These are phyloP conservation scores for Populus simonii DNA, from an alignment of 345 rosid species.

Conservation along the genomic window DNA sequence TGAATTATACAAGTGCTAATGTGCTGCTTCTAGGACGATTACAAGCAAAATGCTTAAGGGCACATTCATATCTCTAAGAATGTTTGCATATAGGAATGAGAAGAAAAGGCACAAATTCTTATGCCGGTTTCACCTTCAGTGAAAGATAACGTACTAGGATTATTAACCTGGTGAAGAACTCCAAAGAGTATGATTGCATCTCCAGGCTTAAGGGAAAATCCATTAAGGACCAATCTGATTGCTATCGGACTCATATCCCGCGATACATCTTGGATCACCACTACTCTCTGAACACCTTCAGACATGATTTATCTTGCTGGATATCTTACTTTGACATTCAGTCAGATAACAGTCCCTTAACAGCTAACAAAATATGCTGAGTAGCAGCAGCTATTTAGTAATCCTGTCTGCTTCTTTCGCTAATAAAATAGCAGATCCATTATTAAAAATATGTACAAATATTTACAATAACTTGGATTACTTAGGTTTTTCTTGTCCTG, in stretches of 20 bases:
- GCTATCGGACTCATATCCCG: slow-evolving; percentile 36
- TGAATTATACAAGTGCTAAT: not conserved
- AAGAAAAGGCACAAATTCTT: slow-evolving; percentile 20
- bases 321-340: not conserved
- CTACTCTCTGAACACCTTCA: slow-evolving; percentile 30
- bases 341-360: no score
- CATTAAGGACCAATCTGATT: slow-evolving; percentile 22
- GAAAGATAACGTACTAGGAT: slow-evolving; percentile 58
- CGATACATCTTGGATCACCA: slow-evolving; percentile 50
- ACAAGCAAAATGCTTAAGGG: not conserved
- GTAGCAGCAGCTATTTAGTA: no score
- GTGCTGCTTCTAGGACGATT: no score
- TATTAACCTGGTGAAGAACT: slow-evolving; percentile 60
- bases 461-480: no score
- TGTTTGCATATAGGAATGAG: not conserved
- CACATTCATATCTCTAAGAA: not conserved
- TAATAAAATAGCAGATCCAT: no score
- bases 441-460: no score
- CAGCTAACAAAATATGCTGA: no score
- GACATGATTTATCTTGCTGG: slow-evolving; percentile 24
- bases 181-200: slow-evolving; percentile 42
- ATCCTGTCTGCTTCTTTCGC: no score
- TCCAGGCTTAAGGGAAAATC: slow-evolving; percentile 44
- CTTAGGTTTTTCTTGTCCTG: no score
- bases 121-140: slow-evolving; percentile 29